Conservation (phyloP, 495 filamentous ascomycete genomes). For the Trichoderma reesei region DNA sequence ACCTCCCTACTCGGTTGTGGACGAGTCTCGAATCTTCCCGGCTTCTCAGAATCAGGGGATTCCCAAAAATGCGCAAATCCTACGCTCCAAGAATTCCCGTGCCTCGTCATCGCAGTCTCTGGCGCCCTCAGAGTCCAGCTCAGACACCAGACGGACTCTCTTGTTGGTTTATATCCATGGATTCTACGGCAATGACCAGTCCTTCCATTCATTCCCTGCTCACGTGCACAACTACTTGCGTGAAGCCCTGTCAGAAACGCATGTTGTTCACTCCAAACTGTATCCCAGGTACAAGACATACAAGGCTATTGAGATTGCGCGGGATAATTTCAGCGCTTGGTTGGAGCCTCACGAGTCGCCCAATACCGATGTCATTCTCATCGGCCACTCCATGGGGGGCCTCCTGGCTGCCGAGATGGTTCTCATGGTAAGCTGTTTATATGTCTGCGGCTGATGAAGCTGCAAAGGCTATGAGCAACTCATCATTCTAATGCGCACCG, state of each 20-base stretch:
- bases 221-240: slow-evolving; percentile 75
- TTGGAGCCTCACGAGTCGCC: slow-evolving; percentile 65
- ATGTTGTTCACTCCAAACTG: slow-evolving; percentile 79
- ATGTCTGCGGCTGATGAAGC: background rate
- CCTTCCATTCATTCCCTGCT: slow-evolving; percentile 77
- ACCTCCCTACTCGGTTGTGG: background rate
- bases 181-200: slow-evolving; percentile 84
- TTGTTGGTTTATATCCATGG: slow-evolving; percentile 84
- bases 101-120: slow-evolving; percentile 57
- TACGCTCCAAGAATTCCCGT: slow-evolving; percentile 38
- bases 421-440: slow-evolving; percentile 38
- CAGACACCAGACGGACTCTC: slow-evolving; percentile 47
- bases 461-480: background rate
- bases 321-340: slow-evolving; percentile 77
- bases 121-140: slow-evolving; percentile 34
- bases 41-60: background rate
- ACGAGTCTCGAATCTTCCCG: background rate
- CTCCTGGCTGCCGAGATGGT: slow-evolving; percentile 72
- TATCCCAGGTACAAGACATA: slow-evolving; percentile 87
- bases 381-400: slow-evolving; percentile 90
- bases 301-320: slow-evolving; percentile 59
- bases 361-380: slow-evolving; percentile 67
- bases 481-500: slow-evolving; percentile 6
- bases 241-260: slow-evolving; percentile 55
- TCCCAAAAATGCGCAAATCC: background rate